These are phyloP conservation scores for Endogone sp. DNA, from an alignment of 192 early-diverging fungal species.

Conservation along the genomic window DNA sequence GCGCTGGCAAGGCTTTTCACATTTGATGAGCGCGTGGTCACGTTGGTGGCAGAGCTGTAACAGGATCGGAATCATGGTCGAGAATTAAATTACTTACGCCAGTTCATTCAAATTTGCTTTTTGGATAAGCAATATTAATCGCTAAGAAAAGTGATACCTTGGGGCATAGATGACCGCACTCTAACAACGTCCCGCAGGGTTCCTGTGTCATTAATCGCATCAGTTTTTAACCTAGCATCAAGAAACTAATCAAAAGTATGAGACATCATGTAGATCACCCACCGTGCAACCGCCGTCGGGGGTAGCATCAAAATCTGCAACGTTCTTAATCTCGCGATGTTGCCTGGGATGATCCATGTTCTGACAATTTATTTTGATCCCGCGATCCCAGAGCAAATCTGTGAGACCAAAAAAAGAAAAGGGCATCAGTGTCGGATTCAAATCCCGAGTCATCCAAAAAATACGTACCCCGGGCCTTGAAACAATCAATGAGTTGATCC, in stretches of 20 bases:
- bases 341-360: constrained; percentile 1
- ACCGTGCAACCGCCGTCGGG: constrained; percentile 21
- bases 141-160: constrained; percentile 3
- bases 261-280: not conserved
- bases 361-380: not conserved
- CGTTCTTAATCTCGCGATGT: not conserved
- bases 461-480: constrained; percentile 8
- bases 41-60: constrained; percentile 12
- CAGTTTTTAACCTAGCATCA: not conserved
- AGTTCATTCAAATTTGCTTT: too few species aligned
- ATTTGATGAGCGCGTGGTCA: not conserved
- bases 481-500: constrained; percentile 6
- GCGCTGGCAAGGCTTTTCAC: constrained; percentile 11
- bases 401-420: not conserved
- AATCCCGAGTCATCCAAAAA: too few species aligned
- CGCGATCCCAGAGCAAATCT: not conserved
- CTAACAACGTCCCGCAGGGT: constrained; percentile 9
- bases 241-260: not conserved
- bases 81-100: not conserved
- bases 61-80: not conserved
- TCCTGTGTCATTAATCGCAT: not conserved
- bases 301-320: constrained; percentile 5
- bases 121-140: too few species aligned
- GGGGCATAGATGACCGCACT: constrained; percentile 19
- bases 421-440: not conserved